Percentiles rank a stretch among this genome's conserved stretches.
These are phyloP conservation scores for Flaveria robusta DNA, from an alignment of 129 eudicot species.

Conservation along the genomic window DNA sequence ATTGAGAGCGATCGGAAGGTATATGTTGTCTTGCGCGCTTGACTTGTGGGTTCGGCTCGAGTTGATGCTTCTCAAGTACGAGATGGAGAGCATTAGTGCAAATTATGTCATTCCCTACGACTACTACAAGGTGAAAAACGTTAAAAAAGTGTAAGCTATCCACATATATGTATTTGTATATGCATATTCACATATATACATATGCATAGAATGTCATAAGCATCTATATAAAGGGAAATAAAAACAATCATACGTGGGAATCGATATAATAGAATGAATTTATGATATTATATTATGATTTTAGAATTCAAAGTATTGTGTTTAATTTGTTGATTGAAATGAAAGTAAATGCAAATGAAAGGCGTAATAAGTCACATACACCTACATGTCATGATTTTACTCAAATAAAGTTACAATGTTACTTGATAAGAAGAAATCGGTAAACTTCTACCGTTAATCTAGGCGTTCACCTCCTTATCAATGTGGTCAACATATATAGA, in stretches of 20 bases:
- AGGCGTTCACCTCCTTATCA: constrained; percentile 20
- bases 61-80: constrained; percentile 39
- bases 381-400: background rate
- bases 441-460: constrained; percentile 14
- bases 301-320: background rate
- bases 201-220: background rate
- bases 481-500: background rate
- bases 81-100: constrained; percentile 38
- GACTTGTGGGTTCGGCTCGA: constrained; percentile 31
- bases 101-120: constrained; percentile 37
- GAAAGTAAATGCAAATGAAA: background rate
- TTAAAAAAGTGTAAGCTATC: background rate
- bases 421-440: background rate
- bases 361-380: background rate
- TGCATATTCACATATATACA: background rate
- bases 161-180: background rate
- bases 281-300: background rate
- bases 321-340: background rate
- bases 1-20: constrained; percentile 23
- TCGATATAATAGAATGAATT: background rate
- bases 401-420: background rate
- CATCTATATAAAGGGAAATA: background rate
- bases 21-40: constrained; percentile 24
- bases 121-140: constrained; percentile 30
- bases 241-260: background rate